Conservation (phyloP, 73 alveolate genomes). For the Tetrahymena elliotti region DNA sequence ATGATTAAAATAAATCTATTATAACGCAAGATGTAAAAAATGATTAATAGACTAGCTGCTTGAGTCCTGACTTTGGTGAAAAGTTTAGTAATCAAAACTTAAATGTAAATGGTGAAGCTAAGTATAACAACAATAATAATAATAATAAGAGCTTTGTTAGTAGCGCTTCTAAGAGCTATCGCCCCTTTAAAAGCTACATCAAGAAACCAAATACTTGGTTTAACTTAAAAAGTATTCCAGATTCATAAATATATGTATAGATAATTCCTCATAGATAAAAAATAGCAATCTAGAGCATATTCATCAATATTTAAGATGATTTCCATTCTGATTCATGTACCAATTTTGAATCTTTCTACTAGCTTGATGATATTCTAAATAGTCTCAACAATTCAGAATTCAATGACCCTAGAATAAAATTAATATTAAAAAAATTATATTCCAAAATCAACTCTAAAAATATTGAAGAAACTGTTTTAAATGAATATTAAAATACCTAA, state of each 20-base stretch:
- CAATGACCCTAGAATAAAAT: not conserved
- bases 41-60: not conserved
- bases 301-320: not conserved
- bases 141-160: not conserved
- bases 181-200: not conserved
- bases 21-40: not conserved
- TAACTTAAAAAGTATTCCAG: not conserved
- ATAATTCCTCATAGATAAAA: not conserved
- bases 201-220: not conserved
- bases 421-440: not conserved
- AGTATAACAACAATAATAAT: not conserved
- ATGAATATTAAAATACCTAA: not conserved
- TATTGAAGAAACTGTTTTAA: not conserved
- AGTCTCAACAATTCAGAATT: not conserved
- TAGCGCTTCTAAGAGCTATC: not conserved
- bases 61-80: not conserved
- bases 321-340: not conserved
- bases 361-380: not conserved
- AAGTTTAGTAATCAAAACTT: not conserved
- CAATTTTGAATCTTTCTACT: not conserved
- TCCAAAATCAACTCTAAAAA: not conserved
- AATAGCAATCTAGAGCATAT: not conserved
- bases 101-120: not conserved
- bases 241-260: not conserved
- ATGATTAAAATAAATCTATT: not conserved